Base-by-base conservation (phyloP, 225 moss, liverwort and hornwort genomes). In the Sphagnum tenellum region DNA sequence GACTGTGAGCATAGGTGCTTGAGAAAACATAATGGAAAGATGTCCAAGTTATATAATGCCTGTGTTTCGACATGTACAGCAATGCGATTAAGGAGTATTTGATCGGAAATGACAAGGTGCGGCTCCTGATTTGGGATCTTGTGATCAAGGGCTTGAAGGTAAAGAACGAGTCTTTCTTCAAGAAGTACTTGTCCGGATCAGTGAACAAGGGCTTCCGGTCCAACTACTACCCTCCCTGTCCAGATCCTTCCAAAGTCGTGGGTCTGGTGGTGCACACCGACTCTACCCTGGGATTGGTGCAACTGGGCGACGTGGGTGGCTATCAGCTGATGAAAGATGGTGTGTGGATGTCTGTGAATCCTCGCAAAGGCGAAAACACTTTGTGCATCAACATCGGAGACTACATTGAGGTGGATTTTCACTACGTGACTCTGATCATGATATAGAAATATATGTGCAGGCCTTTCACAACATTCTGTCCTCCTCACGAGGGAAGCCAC, bases 171-270 rank as follows among this genome's bases (percentile, higher is more conserved):
- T 56, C 56, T 56, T 13, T 11, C 56, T 56, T 56, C 56, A 11
- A 5, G 13, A 56, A 56, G 56, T 56, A 56, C 13, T 56, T 56
- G 56, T 11, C 9, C 9, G 12, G n/a, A 11, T 11, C 56, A 56
- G 5, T 13, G 13, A 56, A 56, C 56, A 56, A 56, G 13, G 56
- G 56, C 0, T 56, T 56, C 13, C 56, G 56, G 4, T 56, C n/a
- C 56, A 56, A 56, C 56, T 56, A 56, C 13, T 56, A 56, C 56
- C 56, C 56, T 56, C 56, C 56, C 4, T 56, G 56, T 13, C 56
- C 56, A 13, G 13, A 56, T 13, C 56, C 56, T 12, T 11, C 11
- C n/a, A 56, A 56, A 56, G 56, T 5, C 11, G 13, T 56, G 4
- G 56, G 56, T 11, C 56, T 56, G n/a, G 13, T 56, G 4, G 3